A percentile compares a stretch with the other conserved stretches of the same genome.
phyloP scores from a whole-genome alignment of 2,329 filamentous ascomycete species.

The Raffaelea ambrosiae region DNA sequence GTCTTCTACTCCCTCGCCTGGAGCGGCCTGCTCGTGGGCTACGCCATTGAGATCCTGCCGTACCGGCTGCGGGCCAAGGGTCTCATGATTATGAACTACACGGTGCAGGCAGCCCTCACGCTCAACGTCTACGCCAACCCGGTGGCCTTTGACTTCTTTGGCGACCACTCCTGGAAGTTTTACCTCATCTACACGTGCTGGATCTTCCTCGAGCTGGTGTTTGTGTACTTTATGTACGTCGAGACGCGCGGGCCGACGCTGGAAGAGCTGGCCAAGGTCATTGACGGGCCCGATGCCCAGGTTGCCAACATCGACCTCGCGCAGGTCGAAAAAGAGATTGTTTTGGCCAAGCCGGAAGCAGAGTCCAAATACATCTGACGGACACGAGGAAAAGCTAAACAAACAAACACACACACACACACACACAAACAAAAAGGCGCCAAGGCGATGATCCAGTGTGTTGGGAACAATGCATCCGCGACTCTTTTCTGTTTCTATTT shows the following conservation, averaged over 20 bases:
- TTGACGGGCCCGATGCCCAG: slow-evolving; percentile 50
- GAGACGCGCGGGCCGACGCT: slow-evolving; percentile 58
- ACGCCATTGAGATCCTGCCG: slow-evolving; percentile 41
- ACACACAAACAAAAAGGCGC: too few species aligned
- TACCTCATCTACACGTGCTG: slow-evolving; percentile 50
- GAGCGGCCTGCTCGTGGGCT: slow-evolving; percentile 48
- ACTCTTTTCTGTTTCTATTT: too few species aligned
- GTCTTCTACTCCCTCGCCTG: slow-evolving; percentile 46
- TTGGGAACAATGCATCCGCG: too few species aligned
- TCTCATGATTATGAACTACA: slow-evolving; percentile 48
- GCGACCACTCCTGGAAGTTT: slow-evolving; percentile 40
- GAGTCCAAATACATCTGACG: too few species aligned
- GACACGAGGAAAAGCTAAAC: too few species aligned
- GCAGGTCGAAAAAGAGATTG: slow-evolving; percentile 34
- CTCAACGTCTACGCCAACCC: slow-evolving; percentile 48
- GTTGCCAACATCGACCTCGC: slow-evolving; percentile 37
- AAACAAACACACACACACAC: too few species aligned
- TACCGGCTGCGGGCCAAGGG: slow-evolving; percentile 43
- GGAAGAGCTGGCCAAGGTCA: slow-evolving; percentile 59
- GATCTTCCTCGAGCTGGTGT: slow-evolving; percentile 45
- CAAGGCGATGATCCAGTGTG: too few species aligned
- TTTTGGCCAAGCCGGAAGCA: slow-evolving; percentile 9
- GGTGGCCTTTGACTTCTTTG: slow-evolving; percentile 39
- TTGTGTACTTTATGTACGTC: slow-evolving; percentile 48
- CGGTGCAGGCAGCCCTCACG: slow-evolving; percentile 44